Percentiles rank a stretch among this genome's conserved stretches.
phyloP scores from a whole-genome alignment of 2,329 filamentous ascomycete species.

The Calonectria pseudoreteaudii region DNA sequence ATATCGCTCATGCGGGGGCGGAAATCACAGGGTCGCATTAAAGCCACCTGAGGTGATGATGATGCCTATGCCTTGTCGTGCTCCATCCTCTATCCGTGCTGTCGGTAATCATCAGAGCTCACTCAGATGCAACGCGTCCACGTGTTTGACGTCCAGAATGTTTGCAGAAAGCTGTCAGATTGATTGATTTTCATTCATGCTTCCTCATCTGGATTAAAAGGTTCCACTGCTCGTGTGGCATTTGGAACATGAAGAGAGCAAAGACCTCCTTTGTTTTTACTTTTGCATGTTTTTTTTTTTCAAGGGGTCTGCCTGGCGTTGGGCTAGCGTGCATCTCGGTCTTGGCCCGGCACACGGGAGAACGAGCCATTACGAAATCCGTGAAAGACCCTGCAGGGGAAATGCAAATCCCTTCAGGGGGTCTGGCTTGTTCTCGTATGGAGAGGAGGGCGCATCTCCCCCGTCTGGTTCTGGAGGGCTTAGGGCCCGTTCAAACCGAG shows the following conservation, averaged over 20 bases:
- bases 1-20: conserved; percentile 6
- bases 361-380: background rate
- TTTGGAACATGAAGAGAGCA: background rate
- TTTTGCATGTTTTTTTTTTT: too few relatives aligned
- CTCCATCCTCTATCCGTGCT: background rate
- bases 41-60: background rate
- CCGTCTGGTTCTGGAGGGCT: background rate
- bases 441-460: background rate
- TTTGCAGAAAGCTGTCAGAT: conserved; percentile 3
- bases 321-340: background rate
- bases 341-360: background rate
- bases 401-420: background rate
- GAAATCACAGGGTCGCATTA: conserved; percentile 7
- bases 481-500: background rate
- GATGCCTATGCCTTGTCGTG: background rate
- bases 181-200: background rate
- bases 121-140: background rate
- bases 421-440: background rate
- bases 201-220: conserved; percentile 1
- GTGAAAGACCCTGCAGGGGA: background rate
- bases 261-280: too few relatives aligned
- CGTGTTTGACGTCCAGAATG: background rate
- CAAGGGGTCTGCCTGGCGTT: background rate
- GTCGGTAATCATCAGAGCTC: conserved; percentile 6
- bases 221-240: background rate